Evolutionary conservation across 2,329 filamentous ascomycete genomes (phyloP).

Genomic region (Curvularia lunata): DNA sequence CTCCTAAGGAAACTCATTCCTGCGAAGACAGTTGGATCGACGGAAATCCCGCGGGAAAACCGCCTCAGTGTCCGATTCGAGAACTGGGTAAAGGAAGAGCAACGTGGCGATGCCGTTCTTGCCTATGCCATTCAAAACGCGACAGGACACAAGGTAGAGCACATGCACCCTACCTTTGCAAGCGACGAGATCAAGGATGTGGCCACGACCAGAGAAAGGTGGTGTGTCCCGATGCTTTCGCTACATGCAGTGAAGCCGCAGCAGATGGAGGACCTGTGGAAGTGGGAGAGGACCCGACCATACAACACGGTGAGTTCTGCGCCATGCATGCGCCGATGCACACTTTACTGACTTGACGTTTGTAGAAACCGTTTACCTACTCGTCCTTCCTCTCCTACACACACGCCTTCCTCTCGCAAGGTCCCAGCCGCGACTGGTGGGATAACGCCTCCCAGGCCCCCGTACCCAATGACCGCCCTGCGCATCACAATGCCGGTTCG

Average conservation of each 20-base stretch:
- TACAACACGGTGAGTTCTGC: conserved; percentile 37
- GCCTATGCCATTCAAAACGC: conserved; percentile 48
- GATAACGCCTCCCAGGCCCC: conserved; percentile 44
- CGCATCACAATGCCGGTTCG: conserved; percentile 41
- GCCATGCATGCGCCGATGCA: not conserved
- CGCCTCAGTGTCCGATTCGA: conserved; percentile 42
- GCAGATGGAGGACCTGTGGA: conserved; percentile 59
- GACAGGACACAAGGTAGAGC: conserved; percentile 46
- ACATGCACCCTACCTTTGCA: conserved; percentile 48
- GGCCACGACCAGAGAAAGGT: conserved; percentile 48
- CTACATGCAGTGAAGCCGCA: conserved; percentile 50
- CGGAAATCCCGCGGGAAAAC: conserved; percentile 41
- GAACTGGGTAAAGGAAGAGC: conserved; percentile 53
- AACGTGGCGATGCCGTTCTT: conserved; percentile 51
- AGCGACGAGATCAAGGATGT: conserved; percentile 59
- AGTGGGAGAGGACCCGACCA: conserved; percentile 53
- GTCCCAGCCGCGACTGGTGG: conserved; percentile 45
- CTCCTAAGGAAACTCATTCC: conserved; percentile 58
- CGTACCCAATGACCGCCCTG: conserved; percentile 44
- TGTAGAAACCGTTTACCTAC: conserved; percentile 47
- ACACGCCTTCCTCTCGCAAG: conserved; percentile 42
- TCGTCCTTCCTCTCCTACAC: conserved; percentile 49
- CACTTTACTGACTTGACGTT: conserved; percentile 13
- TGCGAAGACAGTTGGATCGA: conserved; percentile 30
- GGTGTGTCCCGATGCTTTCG: conserved; percentile 54